A percentile compares a stretch with the other conserved stretches of the same genome.
These are phyloP conservation scores for Xylariaceae sp. DNA, from an alignment of 2,329 filamentous ascomycete species.

Conservation along the genomic window DNA sequence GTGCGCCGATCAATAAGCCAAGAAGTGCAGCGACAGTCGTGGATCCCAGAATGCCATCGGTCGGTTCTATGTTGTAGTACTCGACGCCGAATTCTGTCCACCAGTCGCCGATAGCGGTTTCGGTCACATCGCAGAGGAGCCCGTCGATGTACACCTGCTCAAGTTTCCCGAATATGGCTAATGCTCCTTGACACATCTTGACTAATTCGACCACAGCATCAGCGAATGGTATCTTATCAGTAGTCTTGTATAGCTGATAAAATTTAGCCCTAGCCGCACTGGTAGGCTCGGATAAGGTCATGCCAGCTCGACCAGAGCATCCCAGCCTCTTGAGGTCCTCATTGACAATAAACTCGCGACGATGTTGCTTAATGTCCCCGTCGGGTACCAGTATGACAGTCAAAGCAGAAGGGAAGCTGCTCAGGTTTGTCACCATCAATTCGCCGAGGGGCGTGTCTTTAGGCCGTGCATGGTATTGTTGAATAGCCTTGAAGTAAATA, in stretches of 20 bases:
- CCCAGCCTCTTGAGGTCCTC: constrained; percentile 90
- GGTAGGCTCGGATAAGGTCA: constrained; percentile 78
- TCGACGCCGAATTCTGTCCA: constrained; percentile 93
- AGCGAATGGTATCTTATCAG: constrained; percentile 77
- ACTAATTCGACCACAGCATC: constrained; percentile 85
- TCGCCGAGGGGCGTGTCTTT: constrained; percentile 82
- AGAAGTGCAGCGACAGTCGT: constrained; percentile 87
- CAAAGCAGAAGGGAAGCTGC: constrained; percentile 86
- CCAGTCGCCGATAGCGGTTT: constrained; percentile 89
- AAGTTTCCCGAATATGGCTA: constrained; percentile 85
- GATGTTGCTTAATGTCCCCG: constrained; percentile 79
- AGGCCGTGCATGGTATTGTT: constrained; percentile 80
- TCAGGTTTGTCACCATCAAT: constrained; percentile 92
- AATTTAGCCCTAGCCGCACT: constrained; percentile 89
- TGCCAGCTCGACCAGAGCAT: constrained; percentile 85
- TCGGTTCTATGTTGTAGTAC: constrained; percentile 89
- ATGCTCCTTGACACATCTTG: constrained; percentile 85
- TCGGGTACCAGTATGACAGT: constrained; percentile 90
- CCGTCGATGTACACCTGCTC: constrained; percentile 91
- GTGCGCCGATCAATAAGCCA: constrained; percentile 84
- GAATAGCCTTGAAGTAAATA: constrained; percentile 83
- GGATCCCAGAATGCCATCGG: constrained; percentile 88
- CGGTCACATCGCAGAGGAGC: constrained; percentile 88
- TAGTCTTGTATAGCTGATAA: constrained; percentile 84
- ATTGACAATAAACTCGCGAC: constrained; percentile 88